Percentiles rank a stretch among this genome's conserved stretches.
phyloP scores from a whole-genome alignment of 768 basidiomycete genomes.

The Phanerochaete sordida region DNA sequence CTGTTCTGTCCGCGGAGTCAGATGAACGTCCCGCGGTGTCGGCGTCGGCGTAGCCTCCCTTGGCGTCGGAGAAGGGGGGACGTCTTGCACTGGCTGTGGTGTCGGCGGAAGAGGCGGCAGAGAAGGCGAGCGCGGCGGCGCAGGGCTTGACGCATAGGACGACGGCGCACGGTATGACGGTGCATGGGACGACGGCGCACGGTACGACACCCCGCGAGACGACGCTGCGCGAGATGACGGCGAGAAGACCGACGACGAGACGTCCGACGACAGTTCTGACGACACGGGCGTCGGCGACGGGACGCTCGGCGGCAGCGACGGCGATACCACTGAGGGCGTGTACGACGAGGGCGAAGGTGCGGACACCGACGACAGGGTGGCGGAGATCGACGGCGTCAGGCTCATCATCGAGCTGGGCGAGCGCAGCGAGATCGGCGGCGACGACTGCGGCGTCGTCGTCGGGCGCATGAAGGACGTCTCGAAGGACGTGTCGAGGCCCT shows the following conservation, averaged over 20 bases:
- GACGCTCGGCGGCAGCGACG: slow-evolving; percentile 31
- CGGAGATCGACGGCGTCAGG: not conserved
- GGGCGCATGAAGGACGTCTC: slow-evolving; percentile 76
- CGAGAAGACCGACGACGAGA: not conserved
- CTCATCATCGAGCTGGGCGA: slow-evolving; percentile 25
- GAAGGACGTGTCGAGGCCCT: slow-evolving; percentile 60
- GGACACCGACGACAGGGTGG: slow-evolving; percentile 17
- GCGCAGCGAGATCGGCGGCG: slow-evolving; percentile 21
- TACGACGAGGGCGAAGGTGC: slow-evolving; percentile 22
- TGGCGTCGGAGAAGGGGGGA: not conserved
- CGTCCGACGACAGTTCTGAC: slow-evolving; percentile 6
- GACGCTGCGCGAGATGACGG: slow-evolving; percentile 28
- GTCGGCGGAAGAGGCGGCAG: not conserved
- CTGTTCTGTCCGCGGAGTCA: slow-evolving; percentile 4
- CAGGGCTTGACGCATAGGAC: not conserved
- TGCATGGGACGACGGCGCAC: slow-evolving; percentile 27
- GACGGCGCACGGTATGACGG: slow-evolving; percentile 11
- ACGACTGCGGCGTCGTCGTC: slow-evolving; percentile 32
- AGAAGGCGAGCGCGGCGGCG: not conserved
- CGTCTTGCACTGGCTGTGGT: not conserved
- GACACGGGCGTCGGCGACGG: slow-evolving; percentile 23
- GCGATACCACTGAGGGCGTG: slow-evolving; percentile 11
- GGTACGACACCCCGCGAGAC: slow-evolving; percentile 15
- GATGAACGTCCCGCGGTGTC: not conserved
- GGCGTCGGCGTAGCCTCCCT: not conserved